These are phyloP conservation scores for Lactarius akahatsu DNA, from an alignment of 768 basidiomycete genomes.

Conservation along the genomic window DNA sequence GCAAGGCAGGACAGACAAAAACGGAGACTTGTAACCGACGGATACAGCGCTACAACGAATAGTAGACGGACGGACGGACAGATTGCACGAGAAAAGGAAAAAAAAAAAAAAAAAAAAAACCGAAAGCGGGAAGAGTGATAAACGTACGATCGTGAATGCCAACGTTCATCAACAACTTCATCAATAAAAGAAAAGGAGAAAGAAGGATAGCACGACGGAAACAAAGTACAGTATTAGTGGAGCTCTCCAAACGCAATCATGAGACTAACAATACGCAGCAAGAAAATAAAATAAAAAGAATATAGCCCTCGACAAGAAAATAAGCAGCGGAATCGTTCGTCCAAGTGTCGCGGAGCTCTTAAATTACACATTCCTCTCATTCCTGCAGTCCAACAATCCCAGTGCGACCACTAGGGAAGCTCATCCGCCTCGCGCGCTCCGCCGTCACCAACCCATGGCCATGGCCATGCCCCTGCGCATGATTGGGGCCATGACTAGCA, in stretches of 20 bases:
- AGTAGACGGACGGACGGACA: background rate
- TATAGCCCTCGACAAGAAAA: constrained; percentile 15
- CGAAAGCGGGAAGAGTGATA: background rate
- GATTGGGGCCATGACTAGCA: background rate
- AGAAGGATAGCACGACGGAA: background rate
- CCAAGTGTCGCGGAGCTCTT: background rate
- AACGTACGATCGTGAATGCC: background rate
- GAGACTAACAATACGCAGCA: constrained; percentile 12
- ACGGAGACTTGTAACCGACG: background rate
- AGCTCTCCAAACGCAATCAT: background rate
- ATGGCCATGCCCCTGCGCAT: background rate
- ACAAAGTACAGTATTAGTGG: background rate
- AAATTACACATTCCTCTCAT: background rate
- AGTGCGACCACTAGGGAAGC: constrained; percentile 24
- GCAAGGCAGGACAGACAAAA: background rate
- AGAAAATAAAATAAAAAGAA: background rate
- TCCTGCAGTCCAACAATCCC: constrained; percentile 15
- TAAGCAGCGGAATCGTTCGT: background rate
- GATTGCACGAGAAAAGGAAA: background rate
- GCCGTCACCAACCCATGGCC: background rate
- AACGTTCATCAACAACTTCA: constrained; percentile 5
- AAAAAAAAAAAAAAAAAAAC: background rate
- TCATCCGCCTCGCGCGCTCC: constrained; percentile 29
- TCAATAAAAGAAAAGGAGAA: background rate
- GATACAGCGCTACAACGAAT: background rate